A percentile compares a stretch with the other conserved stretches of the same genome.
Evolutionary conservation across 2,329 filamentous ascomycete genomes (phyloP).

Genomic region (Ophiocordyceps australis): DNA sequence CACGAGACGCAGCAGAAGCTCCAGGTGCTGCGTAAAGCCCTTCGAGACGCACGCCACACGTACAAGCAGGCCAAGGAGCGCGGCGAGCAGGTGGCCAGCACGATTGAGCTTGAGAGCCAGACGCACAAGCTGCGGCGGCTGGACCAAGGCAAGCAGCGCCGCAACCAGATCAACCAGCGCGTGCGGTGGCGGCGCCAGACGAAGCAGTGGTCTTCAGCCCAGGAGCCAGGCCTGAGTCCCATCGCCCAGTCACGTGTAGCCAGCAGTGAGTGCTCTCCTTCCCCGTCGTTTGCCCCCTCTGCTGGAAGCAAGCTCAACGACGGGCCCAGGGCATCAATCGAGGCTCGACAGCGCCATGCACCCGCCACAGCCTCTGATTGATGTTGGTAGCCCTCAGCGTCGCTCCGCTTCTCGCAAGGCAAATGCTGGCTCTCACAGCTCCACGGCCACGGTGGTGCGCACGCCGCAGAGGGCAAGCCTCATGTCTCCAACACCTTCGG

Average conservation of each 20-base stretch:
- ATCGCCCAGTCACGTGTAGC: slow-evolving; percentile 23
- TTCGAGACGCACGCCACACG: slow-evolving; percentile 14
- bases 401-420: not conserved
- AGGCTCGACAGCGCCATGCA: too few species aligned
- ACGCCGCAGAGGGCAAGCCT: slow-evolving; percentile 11
- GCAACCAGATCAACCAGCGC: slow-evolving; percentile 11
- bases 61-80: slow-evolving; percentile 22
- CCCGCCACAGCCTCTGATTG: too few species aligned
- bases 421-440: slow-evolving; percentile 6
- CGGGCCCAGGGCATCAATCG: too few species aligned
- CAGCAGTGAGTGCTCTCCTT: slow-evolving; percentile 7
- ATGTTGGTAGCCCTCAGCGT: too few species aligned
- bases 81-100: slow-evolving; percentile 24
- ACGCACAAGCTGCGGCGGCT: slow-evolving; percentile 23
- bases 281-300: not conserved
- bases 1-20: slow-evolving; percentile 13
- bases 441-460: slow-evolving; percentile 19
- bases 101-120: slow-evolving; percentile 11
- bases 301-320: too few species aligned
- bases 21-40: slow-evolving; percentile 11
- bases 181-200: slow-evolving; percentile 25
- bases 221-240: slow-evolving; percentile 28
- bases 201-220: slow-evolving; percentile 31
- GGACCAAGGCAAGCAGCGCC: slow-evolving; percentile 18
- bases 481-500: slow-evolving; percentile 7